phyloP scores from a whole-genome alignment of 805 yeast genomes.

The Ogataea trehalophila region DNA sequence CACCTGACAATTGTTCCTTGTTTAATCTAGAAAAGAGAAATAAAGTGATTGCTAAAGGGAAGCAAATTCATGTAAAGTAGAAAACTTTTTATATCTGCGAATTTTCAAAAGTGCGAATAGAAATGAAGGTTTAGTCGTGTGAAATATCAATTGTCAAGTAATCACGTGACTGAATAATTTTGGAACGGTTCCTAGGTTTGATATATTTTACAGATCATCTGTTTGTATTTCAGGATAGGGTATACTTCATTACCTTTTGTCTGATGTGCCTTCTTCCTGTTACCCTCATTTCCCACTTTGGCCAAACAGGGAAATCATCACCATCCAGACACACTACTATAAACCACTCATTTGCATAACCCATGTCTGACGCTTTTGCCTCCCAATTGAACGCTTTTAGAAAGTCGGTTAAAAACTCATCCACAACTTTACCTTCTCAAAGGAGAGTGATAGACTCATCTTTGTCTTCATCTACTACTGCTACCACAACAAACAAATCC shows the following conservation, averaged over 20 bases:
- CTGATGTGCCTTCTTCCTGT: no score
- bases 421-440: constrained; percentile 45
- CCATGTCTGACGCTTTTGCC: constrained; percentile 29
- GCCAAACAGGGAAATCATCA: no score
- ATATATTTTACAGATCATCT: no score
- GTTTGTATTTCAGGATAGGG: no score
- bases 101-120: not conserved
- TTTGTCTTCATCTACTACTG: not conserved
- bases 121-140: not conserved
- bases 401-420: constrained; percentile 48
- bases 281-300: no score
- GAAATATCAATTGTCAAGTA: no score
- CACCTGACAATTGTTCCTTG: constrained; percentile 10
- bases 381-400: constrained; percentile 58
- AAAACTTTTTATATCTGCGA: not conserved
- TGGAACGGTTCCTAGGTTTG: no score
- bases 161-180: no score
- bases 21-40: not conserved
- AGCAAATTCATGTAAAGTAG: not conserved
- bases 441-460: constrained; percentile 24
- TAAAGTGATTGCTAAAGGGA: not conserved
- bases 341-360: not conserved
- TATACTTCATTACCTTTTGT: no score
- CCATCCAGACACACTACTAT: no score
- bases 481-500: constrained; percentile 1